phyloP scores from a whole-genome alignment of 192 early-diverging fungal species.

The Coemansia sp. region DNA sequence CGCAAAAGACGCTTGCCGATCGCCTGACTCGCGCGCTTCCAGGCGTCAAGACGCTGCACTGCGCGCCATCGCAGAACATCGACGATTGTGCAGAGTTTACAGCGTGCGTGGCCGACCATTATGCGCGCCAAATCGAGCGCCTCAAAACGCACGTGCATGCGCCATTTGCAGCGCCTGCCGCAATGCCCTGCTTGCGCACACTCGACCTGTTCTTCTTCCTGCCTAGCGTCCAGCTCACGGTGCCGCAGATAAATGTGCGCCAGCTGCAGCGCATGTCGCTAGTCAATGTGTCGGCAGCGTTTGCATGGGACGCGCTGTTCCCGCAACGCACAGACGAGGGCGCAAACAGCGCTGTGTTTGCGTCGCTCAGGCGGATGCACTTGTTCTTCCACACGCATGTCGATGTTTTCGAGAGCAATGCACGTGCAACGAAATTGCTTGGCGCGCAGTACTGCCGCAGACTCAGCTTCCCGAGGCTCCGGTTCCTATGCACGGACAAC shows the following conservation, averaged over 20 bases:
- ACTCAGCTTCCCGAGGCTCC: conserved; percentile 1
- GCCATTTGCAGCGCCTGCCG: not conserved
- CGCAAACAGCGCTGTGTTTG: not conserved
- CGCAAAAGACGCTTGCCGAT: not conserved
- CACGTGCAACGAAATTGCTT: not conserved
- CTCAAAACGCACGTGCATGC: conserved; percentile 4
- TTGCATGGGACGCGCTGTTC: not conserved
- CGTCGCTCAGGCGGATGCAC: conserved; percentile 1
- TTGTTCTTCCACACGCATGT: conserved; percentile 6
- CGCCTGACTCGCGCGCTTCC: not conserved
- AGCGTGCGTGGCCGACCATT: not conserved
- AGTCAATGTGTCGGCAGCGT: not conserved
- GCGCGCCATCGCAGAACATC: conserved; percentile 8
- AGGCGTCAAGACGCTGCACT: not conserved
- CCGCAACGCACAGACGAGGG: not conserved
- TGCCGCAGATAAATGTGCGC: not conserved
- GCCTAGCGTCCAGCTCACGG: not conserved
- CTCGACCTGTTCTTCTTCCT: conserved; percentile 5
- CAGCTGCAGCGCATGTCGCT: conserved; percentile 1
- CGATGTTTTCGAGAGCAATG: not conserved
- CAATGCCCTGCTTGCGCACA: not conserved
- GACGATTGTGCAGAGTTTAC: conserved; percentile 4
- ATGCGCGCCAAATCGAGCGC: not conserved
- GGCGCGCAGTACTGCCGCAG: not conserved
- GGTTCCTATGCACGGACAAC: conserved; percentile 3